Percentiles rank a stretch among this genome's conserved stretches.
Conservation (phyloP, 2,329 filamentous ascomycete genomes). For the Lasiodiplodia sp. region DNA sequence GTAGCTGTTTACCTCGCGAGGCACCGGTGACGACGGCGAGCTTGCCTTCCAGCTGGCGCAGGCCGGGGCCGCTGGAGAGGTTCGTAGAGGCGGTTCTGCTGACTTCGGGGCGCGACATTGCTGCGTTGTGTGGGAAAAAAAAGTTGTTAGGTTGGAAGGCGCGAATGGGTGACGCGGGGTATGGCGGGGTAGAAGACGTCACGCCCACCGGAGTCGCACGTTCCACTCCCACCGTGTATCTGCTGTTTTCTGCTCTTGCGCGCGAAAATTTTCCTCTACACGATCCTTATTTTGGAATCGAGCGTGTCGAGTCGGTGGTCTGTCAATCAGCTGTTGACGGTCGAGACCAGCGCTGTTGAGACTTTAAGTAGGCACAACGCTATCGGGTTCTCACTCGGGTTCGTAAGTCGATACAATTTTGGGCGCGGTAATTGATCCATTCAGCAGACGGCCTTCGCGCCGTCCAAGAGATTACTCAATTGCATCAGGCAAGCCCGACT, state of each 20-base stretch:
- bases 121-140: neutral
- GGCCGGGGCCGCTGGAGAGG: slow-evolving; percentile 40
- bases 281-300: neutral
- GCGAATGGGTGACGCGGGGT: neutral
- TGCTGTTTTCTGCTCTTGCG: neutral
- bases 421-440: neutral
- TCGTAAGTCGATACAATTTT: neutral
- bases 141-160: neutral
- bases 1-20: slow-evolving; percentile 68
- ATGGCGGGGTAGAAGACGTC: neutral
- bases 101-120: slow-evolving; percentile 49
- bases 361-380: no score
- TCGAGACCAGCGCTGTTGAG: no score
- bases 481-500: slow-evolving; percentile 51
- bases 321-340: no score
- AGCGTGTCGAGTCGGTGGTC: neutral
- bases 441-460: neutral
- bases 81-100: slow-evolving; percentile 51
- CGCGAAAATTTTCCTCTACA: neutral
- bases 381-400: neutral
- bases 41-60: slow-evolving; percentile 68
- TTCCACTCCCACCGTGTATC: neutral
- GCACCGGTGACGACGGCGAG: slow-evolving; percentile 81
- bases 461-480: neutral
- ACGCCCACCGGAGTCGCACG: slow-evolving; percentile 13